phyloP scores from a whole-genome alignment of 371 early-diverging fungal species.

The Zychaea mexicana region DNA sequence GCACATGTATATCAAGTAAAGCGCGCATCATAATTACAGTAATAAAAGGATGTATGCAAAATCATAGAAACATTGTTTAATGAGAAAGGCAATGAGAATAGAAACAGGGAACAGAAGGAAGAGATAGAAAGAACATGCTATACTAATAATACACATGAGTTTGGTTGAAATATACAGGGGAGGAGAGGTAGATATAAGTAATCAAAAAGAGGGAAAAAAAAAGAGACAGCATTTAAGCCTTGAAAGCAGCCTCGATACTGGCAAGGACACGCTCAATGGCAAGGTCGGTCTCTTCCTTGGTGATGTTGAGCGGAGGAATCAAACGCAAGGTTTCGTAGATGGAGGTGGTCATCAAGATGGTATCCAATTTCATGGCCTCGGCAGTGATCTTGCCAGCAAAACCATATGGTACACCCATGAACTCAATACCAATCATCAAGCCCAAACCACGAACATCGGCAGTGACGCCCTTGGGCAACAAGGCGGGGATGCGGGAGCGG shows the following conservation, averaged over 20 bases:
- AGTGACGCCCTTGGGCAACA: conserved; percentile 43
- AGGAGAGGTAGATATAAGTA: not conserved
- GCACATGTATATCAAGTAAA: conserved; percentile 1
- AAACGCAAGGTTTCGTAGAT: conserved; percentile 60
- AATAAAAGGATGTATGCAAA: no score
- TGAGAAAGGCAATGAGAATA: no score
- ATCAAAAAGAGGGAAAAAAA: not conserved
- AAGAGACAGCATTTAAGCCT: conserved; percentile 8
- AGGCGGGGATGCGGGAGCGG: conserved; percentile 32
- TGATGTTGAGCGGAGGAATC: conserved; percentile 60
- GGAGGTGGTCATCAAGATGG: conserved; percentile 56
- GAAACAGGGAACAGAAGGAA: not conserved
- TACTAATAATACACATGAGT: not conserved
- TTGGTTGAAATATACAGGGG: not conserved
- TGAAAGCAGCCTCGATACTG: conserved; percentile 41
- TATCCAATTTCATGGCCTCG: conserved; percentile 49
- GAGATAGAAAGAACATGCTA: not conserved
- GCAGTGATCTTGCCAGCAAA: conserved; percentile 37
- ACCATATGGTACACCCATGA: conserved; percentile 44
- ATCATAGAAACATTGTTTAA: no score
- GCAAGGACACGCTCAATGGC: conserved; percentile 44
- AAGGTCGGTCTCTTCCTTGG: conserved; percentile 50
- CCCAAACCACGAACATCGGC: conserved; percentile 60
- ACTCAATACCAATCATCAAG: conserved; percentile 65
- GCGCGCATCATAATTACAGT: no score